Conservation (phyloP, 345 rosid genomes). For the Combretum micranthum region DNA sequence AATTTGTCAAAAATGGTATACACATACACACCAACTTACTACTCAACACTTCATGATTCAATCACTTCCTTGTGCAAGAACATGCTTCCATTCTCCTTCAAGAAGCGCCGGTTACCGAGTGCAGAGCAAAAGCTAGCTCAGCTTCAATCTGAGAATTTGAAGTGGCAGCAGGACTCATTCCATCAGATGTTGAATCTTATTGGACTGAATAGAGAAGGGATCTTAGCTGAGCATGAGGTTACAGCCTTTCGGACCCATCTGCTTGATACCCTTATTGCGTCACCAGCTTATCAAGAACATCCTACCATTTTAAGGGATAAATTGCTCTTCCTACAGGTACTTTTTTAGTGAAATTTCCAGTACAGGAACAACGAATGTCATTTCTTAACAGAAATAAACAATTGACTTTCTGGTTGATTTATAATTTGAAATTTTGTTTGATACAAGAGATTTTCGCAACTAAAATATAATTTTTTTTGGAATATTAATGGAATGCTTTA, state of each 20-base stretch:
- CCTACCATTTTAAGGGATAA: conserved; percentile 49
- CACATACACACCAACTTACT: conserved; percentile 64
- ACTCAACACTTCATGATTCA: conserved; percentile 68
- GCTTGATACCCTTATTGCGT: conserved; percentile 52
- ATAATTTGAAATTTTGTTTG: no score
- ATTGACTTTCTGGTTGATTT: no score
- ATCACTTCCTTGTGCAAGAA: conserved; percentile 74
- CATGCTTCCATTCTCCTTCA: conserved; percentile 62
- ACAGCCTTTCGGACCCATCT: conserved; percentile 47
- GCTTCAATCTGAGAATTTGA: conserved; percentile 68
- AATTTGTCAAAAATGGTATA: conserved; percentile 34
- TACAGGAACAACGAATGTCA: no score
- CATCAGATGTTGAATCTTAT: conserved; percentile 67
- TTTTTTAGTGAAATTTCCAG: no score
- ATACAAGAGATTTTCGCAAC: no score
- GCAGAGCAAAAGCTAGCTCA: conserved; percentile 47
- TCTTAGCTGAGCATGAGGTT: conserved; percentile 45
- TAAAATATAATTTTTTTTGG: no score
- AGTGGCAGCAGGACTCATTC: conserved; percentile 81
- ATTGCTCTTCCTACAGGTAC: conserved; percentile 66
- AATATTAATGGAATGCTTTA: no score
- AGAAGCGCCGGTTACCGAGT: conserved; percentile 42
- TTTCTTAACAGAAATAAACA: no score
- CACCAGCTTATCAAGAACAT: conserved; percentile 47
- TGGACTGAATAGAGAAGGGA: conserved; percentile 66